phyloP scores from a whole-genome alignment of 176 grass and related monocot genomes.

The Chrysopogon serrulatus region DNA sequence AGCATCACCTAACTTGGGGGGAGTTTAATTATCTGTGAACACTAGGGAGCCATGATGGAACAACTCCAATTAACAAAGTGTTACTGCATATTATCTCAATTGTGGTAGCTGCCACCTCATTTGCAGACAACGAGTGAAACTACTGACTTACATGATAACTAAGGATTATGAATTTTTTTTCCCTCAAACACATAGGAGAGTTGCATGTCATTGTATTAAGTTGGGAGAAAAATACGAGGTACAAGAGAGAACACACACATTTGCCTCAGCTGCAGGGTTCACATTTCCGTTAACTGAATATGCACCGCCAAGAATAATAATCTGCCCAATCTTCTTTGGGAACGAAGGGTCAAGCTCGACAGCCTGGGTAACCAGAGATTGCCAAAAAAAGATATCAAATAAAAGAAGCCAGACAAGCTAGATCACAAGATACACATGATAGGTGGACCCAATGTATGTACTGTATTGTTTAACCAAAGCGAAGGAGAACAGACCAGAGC shows the following conservation, averaged over 20 bases:
- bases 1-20: neutral
- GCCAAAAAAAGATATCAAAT: neutral
- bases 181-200: no score
- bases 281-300: slow-evolving; percentile 98
- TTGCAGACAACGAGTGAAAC: neutral
- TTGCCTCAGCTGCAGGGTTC: slow-evolving; percentile 89
- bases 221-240: no score
- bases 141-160: neutral
- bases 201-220: no score
- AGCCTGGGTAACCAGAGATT: slow-evolving; percentile 35
- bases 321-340: slow-evolving; percentile 81
- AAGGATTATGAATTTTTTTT: no score
- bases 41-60: neutral
- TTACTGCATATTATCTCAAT: neutral
- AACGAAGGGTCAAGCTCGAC: slow-evolving; percentile 77
- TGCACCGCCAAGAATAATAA: slow-evolving; percentile 86
- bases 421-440: neutral
- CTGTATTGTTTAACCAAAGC: neutral
- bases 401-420: neutral
- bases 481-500: slow-evolving; percentile 54
- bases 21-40: neutral
- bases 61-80: neutral
- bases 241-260: slow-evolving; percentile 47
- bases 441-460: neutral
- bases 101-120: neutral